A percentile compares a stretch with the other conserved stretches of the same genome.
Conservation (phyloP, 257 asterid genomes). For the Avicennia marina region DNA sequence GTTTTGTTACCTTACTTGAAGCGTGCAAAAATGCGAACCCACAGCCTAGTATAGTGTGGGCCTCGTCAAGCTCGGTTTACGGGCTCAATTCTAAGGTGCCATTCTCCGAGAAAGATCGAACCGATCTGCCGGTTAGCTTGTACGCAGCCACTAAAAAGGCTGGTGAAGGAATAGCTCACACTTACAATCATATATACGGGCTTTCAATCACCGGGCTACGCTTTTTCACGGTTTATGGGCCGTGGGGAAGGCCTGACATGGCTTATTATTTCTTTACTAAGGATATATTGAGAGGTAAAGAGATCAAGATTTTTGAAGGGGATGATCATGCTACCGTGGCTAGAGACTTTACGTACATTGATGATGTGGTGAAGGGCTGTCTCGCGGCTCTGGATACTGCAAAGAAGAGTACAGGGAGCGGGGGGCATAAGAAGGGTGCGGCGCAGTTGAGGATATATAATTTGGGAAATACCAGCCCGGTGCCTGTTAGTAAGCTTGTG, state of each 20-base stretch:
- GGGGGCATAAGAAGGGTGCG: conserved; percentile 52
- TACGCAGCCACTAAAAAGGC: conserved; percentile 87
- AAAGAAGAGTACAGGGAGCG: conserved; percentile 61
- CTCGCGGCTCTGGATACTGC: conserved; percentile 65
- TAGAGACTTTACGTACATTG: conserved; percentile 74
- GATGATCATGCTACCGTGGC: conserved; percentile 65
- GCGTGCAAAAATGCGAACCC: conserved; percentile 56
- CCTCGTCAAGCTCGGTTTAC: conserved; percentile 79
- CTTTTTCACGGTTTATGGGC: conserved; percentile 80
- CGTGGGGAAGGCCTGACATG: conserved; percentile 94
- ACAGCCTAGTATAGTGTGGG: conserved; percentile 76
- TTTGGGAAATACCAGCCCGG: conserved; percentile 67
- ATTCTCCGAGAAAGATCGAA: conserved; percentile 65
- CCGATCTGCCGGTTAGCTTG: conserved; percentile 79
- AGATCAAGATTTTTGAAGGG: conserved; percentile 67
- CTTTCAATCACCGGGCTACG: conserved; percentile 74
- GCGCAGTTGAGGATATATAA: conserved; percentile 64
- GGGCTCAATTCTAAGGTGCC: conserved; percentile 83
- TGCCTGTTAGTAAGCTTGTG: conserved; percentile 57
- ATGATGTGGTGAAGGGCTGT: conserved; percentile 83
- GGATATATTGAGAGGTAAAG: conserved; percentile 68
- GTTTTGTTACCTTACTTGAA: conserved; percentile 65
- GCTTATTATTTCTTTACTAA: conserved; percentile 76
- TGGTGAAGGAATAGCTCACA: conserved; percentile 80
- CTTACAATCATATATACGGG: conserved; percentile 73